Evolutionary conservation across 2,329 filamentous ascomycete genomes (phyloP).

Genomic region (Colletotrichum plurivorum): DNA sequence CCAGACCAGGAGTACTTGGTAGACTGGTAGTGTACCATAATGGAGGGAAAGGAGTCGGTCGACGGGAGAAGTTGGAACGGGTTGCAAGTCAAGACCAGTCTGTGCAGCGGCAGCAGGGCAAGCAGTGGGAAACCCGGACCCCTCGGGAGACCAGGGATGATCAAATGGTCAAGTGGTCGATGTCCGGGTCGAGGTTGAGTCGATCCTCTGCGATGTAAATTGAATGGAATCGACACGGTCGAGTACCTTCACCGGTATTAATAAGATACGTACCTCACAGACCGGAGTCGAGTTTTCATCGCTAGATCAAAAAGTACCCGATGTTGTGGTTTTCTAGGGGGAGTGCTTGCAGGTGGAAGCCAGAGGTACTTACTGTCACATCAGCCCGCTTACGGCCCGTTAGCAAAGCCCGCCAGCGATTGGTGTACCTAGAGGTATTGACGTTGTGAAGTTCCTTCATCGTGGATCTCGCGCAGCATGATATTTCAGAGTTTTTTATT

Average conservation of each 20-base stretch:
- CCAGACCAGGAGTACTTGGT: background rate
- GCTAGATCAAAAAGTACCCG: too few relatives aligned
- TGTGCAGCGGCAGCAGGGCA: conserved; percentile 17
- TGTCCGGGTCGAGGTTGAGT: conserved; percentile 8
- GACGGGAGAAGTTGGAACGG: background rate
- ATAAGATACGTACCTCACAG: too few relatives aligned
- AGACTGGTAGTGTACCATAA: too few relatives aligned
- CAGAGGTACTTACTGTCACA: too few relatives aligned
- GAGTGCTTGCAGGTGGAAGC: too few relatives aligned
- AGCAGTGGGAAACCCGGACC: conserved; percentile 34
- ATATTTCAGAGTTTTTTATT: conserved; percentile 23
- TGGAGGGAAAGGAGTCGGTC: background rate
- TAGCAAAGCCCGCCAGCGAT: background rate
- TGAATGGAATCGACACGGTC: too few relatives aligned
- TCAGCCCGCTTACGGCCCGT: too few relatives aligned
- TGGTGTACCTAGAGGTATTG: too few relatives aligned
- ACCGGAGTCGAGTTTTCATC: too few relatives aligned
- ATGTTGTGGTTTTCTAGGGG: too few relatives aligned
- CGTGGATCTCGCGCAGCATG: conserved; percentile 29
- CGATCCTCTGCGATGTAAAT: conserved; percentile 10
- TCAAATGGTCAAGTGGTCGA: background rate
- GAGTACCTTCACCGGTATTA: too few relatives aligned
- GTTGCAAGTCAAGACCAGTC: conserved; percentile 11
- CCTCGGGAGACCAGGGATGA: conserved; percentile 36
- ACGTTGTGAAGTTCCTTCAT: conserved; percentile 27